These are phyloP conservation scores for Fusarium foetens DNA, from an alignment of 2,329 filamentous ascomycete species.

Conservation along the genomic window DNA sequence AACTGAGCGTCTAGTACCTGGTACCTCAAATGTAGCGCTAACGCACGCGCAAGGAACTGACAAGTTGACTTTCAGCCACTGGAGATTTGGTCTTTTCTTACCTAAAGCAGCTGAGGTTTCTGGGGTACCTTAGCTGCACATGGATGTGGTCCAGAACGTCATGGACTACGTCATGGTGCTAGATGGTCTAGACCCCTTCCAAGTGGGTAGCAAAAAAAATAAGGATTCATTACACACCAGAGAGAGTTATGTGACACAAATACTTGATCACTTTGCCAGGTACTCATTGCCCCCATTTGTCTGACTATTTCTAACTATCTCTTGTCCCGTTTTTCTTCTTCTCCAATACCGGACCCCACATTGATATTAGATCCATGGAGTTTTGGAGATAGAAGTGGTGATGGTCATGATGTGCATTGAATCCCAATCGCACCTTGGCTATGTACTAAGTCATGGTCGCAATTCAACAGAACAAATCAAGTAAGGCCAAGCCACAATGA, in stretches of 20 bases:
- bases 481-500: slow-evolving; percentile 8
- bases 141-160: slow-evolving; percentile 4
- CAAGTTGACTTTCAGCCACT: slow-evolving; percentile 2
- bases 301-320: neutral
- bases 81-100: neutral
- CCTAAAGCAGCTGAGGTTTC: neutral
- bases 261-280: neutral
- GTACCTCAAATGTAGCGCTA: neutral
- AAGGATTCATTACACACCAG: neutral
- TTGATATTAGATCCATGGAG: neutral
- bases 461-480: neutral
- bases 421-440: neutral
- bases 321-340: neutral
- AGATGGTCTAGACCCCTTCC: slow-evolving; percentile 21
- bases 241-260: neutral
- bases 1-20: neutral
- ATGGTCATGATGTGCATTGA: neutral
- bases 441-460: neutral
- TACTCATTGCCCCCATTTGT: too few species aligned
- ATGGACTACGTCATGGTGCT: slow-evolving; percentile 20
- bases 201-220: neutral
- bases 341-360: neutral
- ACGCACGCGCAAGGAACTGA: neutral
- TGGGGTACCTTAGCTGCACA: neutral
- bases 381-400: neutral